Evolutionary conservation across 2,329 filamentous ascomycete genomes (phyloP).

Genomic region (Talaromyces sp.): DNA sequence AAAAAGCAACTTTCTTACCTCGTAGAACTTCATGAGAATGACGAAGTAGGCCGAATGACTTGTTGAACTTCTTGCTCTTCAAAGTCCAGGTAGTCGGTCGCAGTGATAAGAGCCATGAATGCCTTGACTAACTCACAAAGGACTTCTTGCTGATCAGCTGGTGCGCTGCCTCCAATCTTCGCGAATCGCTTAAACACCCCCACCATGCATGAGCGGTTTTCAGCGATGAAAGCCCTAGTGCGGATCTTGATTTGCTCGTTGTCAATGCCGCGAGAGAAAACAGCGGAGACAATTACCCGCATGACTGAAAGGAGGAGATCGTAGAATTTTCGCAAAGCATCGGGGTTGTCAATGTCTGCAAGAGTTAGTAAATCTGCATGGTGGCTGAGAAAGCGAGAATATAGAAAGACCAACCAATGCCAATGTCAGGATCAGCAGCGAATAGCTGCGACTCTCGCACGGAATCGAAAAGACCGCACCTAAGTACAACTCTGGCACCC

Average conservation of each 20-base stretch:
- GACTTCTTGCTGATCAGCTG: slow-evolving; percentile 58
- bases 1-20: background rate
- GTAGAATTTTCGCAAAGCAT: slow-evolving; percentile 80
- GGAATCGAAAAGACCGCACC: slow-evolving; percentile 82
- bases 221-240: slow-evolving; percentile 75
- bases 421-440: slow-evolving; percentile 86
- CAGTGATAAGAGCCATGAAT: slow-evolving; percentile 78
- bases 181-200: slow-evolving; percentile 89
- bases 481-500: slow-evolving; percentile 86
- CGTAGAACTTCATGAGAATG: slow-evolving; percentile 36
- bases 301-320: slow-evolving; percentile 77
- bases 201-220: slow-evolving; percentile 81
- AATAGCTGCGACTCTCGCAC: slow-evolving; percentile 85
- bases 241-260: slow-evolving; percentile 74
- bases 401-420: slow-evolving; percentile 59
- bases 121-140: slow-evolving; percentile 80
- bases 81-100: slow-evolving; percentile 78
- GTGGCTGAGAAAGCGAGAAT: slow-evolving; percentile 1
- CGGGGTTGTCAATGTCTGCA: slow-evolving; percentile 65
- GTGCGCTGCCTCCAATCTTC: slow-evolving; percentile 64
- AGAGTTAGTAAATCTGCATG: slow-evolving; percentile 18
- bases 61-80: slow-evolving; percentile 45
- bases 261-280: slow-evolving; percentile 78
- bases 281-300: slow-evolving; percentile 77
- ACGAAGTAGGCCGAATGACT: slow-evolving; percentile 26